Percentiles rank a stretch among this genome's conserved stretches.
Evolutionary conservation across 1,284 basidiomycete species (phyloP).

Genomic region (Trametes sp.): DNA sequence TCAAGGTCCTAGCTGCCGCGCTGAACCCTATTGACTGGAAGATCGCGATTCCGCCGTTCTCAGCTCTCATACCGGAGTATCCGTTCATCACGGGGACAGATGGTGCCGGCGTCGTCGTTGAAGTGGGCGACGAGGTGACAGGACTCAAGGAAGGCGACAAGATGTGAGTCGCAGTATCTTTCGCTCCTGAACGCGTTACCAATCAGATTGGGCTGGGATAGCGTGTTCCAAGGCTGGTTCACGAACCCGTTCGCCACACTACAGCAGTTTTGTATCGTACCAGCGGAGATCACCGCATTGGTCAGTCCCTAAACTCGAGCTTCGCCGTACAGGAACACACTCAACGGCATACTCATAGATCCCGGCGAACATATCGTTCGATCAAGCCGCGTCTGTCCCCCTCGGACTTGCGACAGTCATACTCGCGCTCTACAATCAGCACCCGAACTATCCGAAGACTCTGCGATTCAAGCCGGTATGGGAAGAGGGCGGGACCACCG

Average conservation of each 20-base stretch:
- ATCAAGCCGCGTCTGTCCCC: conserved; percentile 49
- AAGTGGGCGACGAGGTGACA: conserved; percentile 61
- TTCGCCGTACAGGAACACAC: no score
- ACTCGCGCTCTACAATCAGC: conserved; percentile 47
- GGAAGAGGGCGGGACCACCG: conserved; percentile 43
- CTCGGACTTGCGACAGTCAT: conserved; percentile 49
- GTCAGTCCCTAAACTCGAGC: conserved; percentile 20
- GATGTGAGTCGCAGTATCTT: conserved; percentile 6
- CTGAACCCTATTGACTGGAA: conserved; percentile 53
- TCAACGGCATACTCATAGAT: conserved; percentile 26
- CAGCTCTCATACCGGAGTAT: conserved; percentile 42
- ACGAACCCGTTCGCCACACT: conserved; percentile 35
- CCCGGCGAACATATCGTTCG: conserved; percentile 42
- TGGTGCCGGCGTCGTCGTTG: conserved; percentile 62
- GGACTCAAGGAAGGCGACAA: conserved; percentile 60
- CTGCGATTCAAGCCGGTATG: conserved; percentile 41
- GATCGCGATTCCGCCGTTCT: conserved; percentile 39
- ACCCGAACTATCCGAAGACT: conserved; percentile 38
- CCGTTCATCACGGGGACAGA: conserved; percentile 64
- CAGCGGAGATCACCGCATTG: conserved; percentile 38
- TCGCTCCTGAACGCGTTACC: background rate
- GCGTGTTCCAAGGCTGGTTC: conserved; percentile 36
- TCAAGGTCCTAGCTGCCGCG: conserved; percentile 48
- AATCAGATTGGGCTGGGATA: conserved; percentile 12
- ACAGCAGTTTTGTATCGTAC: conserved; percentile 43